A percentile compares a stretch with the other conserved stretches of the same genome.
These are phyloP conservation scores for Syncephalastrum sp. DNA, from an alignment of 371 early-diverging fungal species.

Conservation along the genomic window DNA sequence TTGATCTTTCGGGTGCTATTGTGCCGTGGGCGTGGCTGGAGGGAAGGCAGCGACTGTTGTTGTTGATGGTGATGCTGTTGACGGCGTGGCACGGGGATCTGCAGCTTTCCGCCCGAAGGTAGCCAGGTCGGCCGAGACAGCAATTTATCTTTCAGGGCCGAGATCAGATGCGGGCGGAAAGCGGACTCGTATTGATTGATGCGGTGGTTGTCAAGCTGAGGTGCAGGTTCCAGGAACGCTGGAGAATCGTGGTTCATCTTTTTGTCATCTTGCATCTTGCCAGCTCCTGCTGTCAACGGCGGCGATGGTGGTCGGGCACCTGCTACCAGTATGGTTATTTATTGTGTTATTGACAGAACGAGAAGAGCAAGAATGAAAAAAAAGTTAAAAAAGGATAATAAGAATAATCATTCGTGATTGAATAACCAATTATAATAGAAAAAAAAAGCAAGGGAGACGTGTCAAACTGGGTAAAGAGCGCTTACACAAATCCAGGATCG, in stretches of 20 bases:
- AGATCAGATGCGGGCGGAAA: slow-evolving; percentile 19
- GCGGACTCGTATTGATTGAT: slow-evolving; percentile 14
- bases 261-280: slow-evolving; percentile 7
- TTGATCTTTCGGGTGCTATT: background rate
- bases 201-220: slow-evolving; percentile 21
- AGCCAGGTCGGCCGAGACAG: slow-evolving; percentile 5
- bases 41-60: slow-evolving; percentile 13
- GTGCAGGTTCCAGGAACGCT: slow-evolving; percentile 28
- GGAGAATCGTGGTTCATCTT: slow-evolving; percentile 8
- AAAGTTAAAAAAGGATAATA: no score
- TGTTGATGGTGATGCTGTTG: background rate
- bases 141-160: slow-evolving; percentile 15
- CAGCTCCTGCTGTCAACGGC: slow-evolving; percentile 6
- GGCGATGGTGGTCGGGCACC: slow-evolving; percentile 16
- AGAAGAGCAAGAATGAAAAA: no score
- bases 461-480: background rate
- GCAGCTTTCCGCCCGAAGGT: slow-evolving; percentile 1
- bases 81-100: slow-evolving; percentile 10
- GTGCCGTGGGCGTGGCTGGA: slow-evolving; percentile 11
- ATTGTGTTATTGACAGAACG: background rate
- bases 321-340: slow-evolving; percentile 2
- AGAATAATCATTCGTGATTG: slow-evolving; percentile 4
- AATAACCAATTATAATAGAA: slow-evolving; percentile 5
- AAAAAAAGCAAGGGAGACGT: slow-evolving; percentile 7
- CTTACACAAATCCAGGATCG: slow-evolving; percentile 14